Evolutionary conservation across 2,329 filamentous ascomycete genomes (phyloP), one percentile per base, ranked within the genome.

Genomic region (Ceratocystis smalleyi): DNA sequence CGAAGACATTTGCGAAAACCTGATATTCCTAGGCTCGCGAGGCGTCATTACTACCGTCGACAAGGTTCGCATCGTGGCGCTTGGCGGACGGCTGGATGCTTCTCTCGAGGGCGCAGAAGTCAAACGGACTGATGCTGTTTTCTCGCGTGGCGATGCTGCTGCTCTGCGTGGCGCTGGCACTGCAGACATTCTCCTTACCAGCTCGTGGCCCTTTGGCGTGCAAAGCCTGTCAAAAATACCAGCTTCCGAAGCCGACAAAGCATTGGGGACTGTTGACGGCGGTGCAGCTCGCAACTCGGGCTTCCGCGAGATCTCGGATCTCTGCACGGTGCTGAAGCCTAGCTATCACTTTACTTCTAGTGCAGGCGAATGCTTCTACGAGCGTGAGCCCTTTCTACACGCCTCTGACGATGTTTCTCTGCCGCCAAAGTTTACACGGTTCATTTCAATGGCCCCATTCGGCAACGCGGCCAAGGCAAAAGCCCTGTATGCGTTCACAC

Each of bases 21-120:
- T 99, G 10, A 89, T 89, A 74, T 95, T 87, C 70, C 82, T 99
- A 0, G 91, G 89, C 65, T 95, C 94, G 74, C 86, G 90, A 70
- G 89, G 88, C 67, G 85, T 87, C 15, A 87, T 90, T 62, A 97
- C 94, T 73, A 97, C 92, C 0, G 87, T 88, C 0, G 91, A 96
- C 68, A 92, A 91, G 1, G 79, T 97, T 57, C 85, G 87, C 61
- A 91, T 99, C 67, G 89, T 92, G n/a, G 80, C 88, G 0, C 79
- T 99, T 0, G 92, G 92, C 30, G 94, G 94, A 0, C 77, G 79
- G 43, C 76, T 90, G 1, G 84, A 89, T 69, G 79, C 81, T 60
- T 77, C 85, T 15, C 76, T 83, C 43, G 81, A 77, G 2, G 84
- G 83, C 1, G 78, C 83, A 64, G 88, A 85, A 7, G 83, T 84